A percentile compares a stretch with the other conserved stretches of the same genome.
Evolutionary conservation across 2,329 filamentous ascomycete genomes (phyloP).

Genomic region (Calonectria montana): DNA sequence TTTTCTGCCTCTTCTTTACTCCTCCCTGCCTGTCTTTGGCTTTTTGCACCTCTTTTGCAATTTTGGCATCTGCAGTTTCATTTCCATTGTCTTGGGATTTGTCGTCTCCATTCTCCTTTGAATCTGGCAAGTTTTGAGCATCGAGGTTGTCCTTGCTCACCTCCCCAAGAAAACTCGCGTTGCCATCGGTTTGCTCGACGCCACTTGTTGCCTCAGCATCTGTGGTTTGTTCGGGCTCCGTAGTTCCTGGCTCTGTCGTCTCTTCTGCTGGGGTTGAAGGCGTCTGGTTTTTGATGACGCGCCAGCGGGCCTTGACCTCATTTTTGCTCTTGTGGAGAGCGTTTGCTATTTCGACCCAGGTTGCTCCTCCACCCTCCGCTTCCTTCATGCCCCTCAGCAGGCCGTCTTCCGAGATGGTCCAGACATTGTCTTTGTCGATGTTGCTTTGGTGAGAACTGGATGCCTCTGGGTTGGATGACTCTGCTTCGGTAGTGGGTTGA

Average conservation of each 20-base stretch:
- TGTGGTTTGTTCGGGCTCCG: background rate
- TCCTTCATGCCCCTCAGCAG: slow-evolving; percentile 50
- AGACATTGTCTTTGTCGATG: slow-evolving; percentile 28
- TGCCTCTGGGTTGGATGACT: slow-evolving; percentile 7
- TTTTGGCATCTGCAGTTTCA: background rate
- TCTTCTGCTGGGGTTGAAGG: background rate
- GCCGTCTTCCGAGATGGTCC: slow-evolving; percentile 51
- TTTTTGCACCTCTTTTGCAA: background rate
- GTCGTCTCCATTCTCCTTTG: slow-evolving; percentile 9
- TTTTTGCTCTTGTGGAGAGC: slow-evolving; percentile 43
- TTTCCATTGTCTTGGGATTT: slow-evolving; percentile 10
- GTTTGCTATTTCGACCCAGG: slow-evolving; percentile 46
- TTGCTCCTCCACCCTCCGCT: slow-evolving; percentile 34
- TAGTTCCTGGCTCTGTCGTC: background rate
- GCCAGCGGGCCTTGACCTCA: slow-evolving; percentile 48
- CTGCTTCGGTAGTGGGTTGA: background rate
- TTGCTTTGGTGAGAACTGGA: background rate
- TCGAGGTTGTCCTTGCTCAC: background rate
- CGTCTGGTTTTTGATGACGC: slow-evolving; percentile 42
- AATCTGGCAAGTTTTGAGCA: background rate
- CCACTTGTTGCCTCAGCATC: background rate
- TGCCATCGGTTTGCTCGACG: background rate
- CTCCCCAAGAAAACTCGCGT: background rate
- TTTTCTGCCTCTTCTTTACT: slow-evolving; percentile 15
- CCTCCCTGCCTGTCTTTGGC: background rate